Evolutionary conservation across 2,329 filamentous ascomycete species (phyloP).

Genomic region (Xylaria sp.): DNA sequence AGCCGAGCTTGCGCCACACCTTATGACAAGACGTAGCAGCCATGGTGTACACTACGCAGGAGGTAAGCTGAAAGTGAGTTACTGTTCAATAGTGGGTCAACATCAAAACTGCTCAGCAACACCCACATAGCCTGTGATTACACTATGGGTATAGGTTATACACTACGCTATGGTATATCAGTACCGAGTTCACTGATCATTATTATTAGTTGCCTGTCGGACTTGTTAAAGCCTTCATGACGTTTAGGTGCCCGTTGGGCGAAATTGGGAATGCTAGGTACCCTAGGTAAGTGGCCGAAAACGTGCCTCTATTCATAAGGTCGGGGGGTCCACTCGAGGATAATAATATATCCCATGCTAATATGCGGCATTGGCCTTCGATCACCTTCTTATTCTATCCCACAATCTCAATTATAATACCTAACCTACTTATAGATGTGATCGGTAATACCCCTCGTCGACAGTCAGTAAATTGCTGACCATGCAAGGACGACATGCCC

Average conservation of each 20-base stretch:
- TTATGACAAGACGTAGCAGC: neutral
- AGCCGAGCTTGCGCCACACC: constrained; percentile 8
- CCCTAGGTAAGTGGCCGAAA: neutral
- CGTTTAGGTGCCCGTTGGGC: neutral
- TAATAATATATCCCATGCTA: neutral
- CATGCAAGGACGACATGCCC: constrained; percentile 13
- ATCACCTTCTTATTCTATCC: neutral
- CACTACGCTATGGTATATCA: neutral
- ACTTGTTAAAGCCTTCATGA: neutral
- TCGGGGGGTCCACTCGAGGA: neutral
- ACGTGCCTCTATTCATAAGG: neutral
- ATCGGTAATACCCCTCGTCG: neutral
- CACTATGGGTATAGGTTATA: neutral
- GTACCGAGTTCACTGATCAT: neutral
- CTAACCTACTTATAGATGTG: neutral
- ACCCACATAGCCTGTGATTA: constrained; percentile 11
- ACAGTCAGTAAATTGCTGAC: neutral
- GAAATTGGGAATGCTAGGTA: neutral
- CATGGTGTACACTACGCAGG: neutral
- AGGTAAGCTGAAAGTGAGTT: constrained; percentile 22
- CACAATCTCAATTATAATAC: constrained; percentile 1
- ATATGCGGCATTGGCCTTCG: constrained; percentile 2
- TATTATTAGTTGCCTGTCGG: constrained; percentile 4
- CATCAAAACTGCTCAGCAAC: constrained; percentile 13
- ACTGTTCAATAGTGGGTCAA: constrained; percentile 32